A percentile compares a stretch with the other conserved stretches of the same genome.
Evolutionary conservation across 2,329 filamentous ascomycete species (phyloP).

Genomic region (Pseudocercospora cruenta): DNA sequence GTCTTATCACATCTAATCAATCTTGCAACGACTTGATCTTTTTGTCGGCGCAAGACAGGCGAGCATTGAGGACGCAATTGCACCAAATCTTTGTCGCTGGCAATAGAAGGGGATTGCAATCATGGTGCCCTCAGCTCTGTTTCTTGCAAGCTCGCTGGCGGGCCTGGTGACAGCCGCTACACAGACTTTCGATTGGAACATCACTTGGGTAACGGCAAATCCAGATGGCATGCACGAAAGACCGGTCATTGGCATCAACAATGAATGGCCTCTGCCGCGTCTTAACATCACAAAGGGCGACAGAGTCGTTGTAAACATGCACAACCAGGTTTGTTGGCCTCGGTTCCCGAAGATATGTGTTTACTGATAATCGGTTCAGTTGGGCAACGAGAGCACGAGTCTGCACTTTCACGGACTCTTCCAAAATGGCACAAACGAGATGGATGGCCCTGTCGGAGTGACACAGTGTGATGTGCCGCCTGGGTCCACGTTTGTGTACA

Average conservation of each 20-base stretch:
- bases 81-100: not conserved
- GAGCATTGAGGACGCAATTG: slow-evolving; percentile 2
- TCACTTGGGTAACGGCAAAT: slow-evolving; percentile 59
- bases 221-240: slow-evolving; percentile 57
- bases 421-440: slow-evolving; percentile 73
- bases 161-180: slow-evolving; percentile 23
- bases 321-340: slow-evolving; percentile 56
- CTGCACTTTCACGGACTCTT: slow-evolving; percentile 80
- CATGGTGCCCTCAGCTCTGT: slow-evolving; percentile 8
- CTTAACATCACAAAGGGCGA: slow-evolving; percentile 77
- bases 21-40: slow-evolving; percentile 11
- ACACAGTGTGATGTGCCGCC: slow-evolving; percentile 70
- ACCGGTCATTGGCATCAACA: slow-evolving; percentile 70
- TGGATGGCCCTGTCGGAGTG: slow-evolving; percentile 72
- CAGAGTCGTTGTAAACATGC: slow-evolving; percentile 67
- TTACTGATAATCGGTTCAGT: slow-evolving; percentile 34
- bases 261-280: slow-evolving; percentile 72
- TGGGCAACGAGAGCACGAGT: slow-evolving; percentile 65
- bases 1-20: slow-evolving; percentile 26
- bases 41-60: not conserved
- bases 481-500: slow-evolving; percentile 66
- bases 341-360: not conserved
- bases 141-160: slow-evolving; percentile 20
- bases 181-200: slow-evolving; percentile 39
- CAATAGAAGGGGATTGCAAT: not conserved